phyloP scores from a whole-genome alignment of 139 green algal genomes.

The Haematococcus lacustris region DNA sequence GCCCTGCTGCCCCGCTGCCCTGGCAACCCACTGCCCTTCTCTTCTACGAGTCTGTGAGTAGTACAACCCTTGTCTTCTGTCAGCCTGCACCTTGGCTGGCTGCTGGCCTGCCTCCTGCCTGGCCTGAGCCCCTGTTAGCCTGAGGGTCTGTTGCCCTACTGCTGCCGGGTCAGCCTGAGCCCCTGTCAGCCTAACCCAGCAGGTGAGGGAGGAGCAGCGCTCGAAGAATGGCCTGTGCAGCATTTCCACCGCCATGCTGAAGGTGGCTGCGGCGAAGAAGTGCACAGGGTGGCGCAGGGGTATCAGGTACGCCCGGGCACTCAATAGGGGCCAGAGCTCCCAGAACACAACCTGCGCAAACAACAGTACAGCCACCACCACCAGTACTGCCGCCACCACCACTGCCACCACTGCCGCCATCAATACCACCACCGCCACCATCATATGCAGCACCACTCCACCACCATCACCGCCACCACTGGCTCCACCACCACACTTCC shows the following conservation, averaged over 20 bases:
- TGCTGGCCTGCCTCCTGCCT: neutral
- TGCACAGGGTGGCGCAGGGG: neutral
- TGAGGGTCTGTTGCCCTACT: neutral
- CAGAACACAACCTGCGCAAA: neutral
- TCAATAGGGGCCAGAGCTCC: neutral
- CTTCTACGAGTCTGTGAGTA: too few relatives aligned
- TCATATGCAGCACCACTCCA: too few relatives aligned
- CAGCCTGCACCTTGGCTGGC: neutral
- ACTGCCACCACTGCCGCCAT: too few relatives aligned
- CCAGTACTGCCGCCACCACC: too few relatives aligned
- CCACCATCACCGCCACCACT: too few relatives aligned
- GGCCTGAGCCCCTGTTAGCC: too few relatives aligned
- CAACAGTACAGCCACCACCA: too few relatives aligned
- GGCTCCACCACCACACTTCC: too few relatives aligned
- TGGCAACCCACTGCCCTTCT: too few relatives aligned
- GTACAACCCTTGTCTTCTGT: neutral
- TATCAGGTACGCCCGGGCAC: neutral
- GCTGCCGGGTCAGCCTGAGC: conserved; percentile 5
- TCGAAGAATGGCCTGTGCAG: conserved; percentile 25
- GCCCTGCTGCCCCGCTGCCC: too few relatives aligned
- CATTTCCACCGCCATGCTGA: neutral
- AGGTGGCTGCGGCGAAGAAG: neutral
- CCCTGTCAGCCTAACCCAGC: too few relatives aligned
- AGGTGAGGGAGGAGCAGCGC: conserved; percentile 49
- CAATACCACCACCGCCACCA: too few relatives aligned